Evolutionary conservation across 177 flowering plant species (phyloP).

Genomic region (Vitis hybrid): DNA sequence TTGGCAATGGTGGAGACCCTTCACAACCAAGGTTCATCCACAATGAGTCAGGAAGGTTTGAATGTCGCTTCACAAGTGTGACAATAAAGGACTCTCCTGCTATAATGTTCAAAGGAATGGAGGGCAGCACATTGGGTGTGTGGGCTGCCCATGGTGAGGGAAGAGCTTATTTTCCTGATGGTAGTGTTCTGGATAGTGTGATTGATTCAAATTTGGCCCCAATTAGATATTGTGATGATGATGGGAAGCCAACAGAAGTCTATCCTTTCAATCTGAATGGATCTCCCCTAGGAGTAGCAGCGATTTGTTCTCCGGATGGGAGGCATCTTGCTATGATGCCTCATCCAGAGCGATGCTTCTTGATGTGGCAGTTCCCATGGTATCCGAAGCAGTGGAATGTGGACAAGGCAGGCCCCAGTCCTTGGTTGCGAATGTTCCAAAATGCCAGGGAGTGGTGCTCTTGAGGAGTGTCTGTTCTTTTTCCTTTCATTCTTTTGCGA

Average conservation of each 20-base stretch:
- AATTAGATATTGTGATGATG: slow-evolving; percentile 79
- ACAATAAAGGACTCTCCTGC: slow-evolving; percentile 77
- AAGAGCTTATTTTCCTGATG: slow-evolving; percentile 86
- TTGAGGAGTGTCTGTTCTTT: slow-evolving; percentile 8
- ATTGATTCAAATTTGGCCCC: slow-evolving; percentile 69
- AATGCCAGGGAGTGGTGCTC: slow-evolving; percentile 90
- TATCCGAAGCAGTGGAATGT: slow-evolving; percentile 79
- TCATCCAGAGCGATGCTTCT: slow-evolving; percentile 94
- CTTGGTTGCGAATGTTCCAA: slow-evolving; percentile 85
- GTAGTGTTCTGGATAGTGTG: slow-evolving; percentile 41
- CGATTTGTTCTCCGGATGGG: slow-evolving; percentile 78
- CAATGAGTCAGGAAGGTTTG: slow-evolving; percentile 88
- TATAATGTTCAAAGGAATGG: slow-evolving; percentile 89
- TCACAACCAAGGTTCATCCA: slow-evolving; percentile 82
- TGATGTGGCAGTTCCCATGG: slow-evolving; percentile 98
- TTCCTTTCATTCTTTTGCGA: not conserved
- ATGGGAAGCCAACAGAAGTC: slow-evolving; percentile 64
- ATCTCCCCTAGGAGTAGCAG: slow-evolving; percentile 83
- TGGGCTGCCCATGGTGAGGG: slow-evolving; percentile 99
- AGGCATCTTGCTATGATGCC: slow-evolving; percentile 95
- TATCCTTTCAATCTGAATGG: slow-evolving; percentile 92
- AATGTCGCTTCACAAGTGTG: slow-evolving; percentile 86
- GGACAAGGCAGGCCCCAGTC: slow-evolving; percentile 82
- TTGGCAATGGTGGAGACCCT: slow-evolving; percentile 61
- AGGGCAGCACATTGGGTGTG: slow-evolving; percentile 85